These are phyloP conservation scores for Rhizophora apiculata DNA, from an alignment of 345 rosid genomes.

Conservation along the genomic window DNA sequence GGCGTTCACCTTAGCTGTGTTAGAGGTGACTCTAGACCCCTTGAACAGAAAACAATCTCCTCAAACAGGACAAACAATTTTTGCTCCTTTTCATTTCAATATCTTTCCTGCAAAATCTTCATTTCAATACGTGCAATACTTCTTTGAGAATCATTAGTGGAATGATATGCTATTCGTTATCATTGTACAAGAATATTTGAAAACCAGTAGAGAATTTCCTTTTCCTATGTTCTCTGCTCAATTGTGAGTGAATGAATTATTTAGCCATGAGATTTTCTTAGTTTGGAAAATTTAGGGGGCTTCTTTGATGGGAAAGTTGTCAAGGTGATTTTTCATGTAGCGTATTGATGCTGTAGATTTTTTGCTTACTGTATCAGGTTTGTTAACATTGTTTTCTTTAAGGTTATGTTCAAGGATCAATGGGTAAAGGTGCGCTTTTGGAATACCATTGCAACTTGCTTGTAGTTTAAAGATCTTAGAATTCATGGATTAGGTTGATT, in stretches of 20 bases:
- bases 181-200: background rate
- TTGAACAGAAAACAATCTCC: constrained; percentile 28
- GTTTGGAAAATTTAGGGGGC: too few relatives aligned
- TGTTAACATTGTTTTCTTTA: background rate
- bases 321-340: constrained; percentile 42
- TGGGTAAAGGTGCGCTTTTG: constrained; percentile 95
- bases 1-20: constrained; percentile 54
- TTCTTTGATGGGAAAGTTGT: constrained; percentile 58
- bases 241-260: too few relatives aligned
- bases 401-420: constrained; percentile 43
- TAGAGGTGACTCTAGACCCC: constrained; percentile 50
- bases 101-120: too few relatives aligned
- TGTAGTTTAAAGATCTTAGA: constrained; percentile 80
- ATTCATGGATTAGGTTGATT: constrained; percentile 90
- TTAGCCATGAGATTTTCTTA: too few relatives aligned
- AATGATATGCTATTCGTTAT: background rate
- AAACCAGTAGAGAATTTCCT: too few relatives aligned
- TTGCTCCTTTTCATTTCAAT: too few relatives aligned
- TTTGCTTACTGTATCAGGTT: background rate
- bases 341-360: background rate
- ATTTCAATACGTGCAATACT: background rate
- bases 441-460: constrained; percentile 90
- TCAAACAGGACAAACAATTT: too few relatives aligned
- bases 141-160: background rate
- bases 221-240: too few relatives aligned